Evolutionary conservation across 192 early-diverging fungal species (phyloP), one percentile per base, ranked within the genome.

Genomic region (Coemansia sp.): DNA sequence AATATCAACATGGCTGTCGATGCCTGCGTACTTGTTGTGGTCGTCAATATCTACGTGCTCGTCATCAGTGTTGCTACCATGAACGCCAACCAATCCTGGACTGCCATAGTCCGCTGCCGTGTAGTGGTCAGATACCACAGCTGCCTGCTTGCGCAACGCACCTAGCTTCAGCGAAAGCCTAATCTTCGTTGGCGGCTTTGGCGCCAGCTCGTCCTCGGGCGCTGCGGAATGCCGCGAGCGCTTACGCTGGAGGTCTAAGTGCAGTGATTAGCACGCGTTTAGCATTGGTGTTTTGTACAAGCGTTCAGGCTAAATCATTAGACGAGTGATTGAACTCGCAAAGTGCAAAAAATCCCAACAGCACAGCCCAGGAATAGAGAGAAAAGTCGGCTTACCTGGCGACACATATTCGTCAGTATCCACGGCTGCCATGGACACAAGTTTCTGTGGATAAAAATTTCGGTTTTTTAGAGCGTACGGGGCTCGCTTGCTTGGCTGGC

Each of bases 111-210:
- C 35, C 14, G 9, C 17, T 2, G 59, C 11, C 14, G 41, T n/a
- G 41, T 43, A 43, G 41, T 15, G 41, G 41, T 43, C 41, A 4
- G 41, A 43, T 11, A 43, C 12, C 41, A 4, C 15, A 11, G 59
- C 22, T 54, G 47, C 39, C 50, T 60, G 66, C 32, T 39, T 60
- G 41, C 41, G 43, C 6, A 66, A 57, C 25, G 67, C 39, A 5
- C 76, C 76, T 5, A 79, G 60, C 57, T 79, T 79, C 3, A 79
- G 62, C 59, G 76, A 79, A 21, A 79, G 67, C 60, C 64, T 69
- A 19, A 79, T 73, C 63, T 72, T 73, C 6, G 66, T 29, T 3
- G 59, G 32, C n/a, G 57, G 41, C 41, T 43, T 43, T 21, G 51
- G 51, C 19, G 51, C 23, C 5, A 25, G 51, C 51, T 53, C 22